Evolutionary conservation across 768 basidiomycete genomes (phyloP), one percentile per base, ranked within the genome.

Genomic region (Trametes meyenii): DNA sequence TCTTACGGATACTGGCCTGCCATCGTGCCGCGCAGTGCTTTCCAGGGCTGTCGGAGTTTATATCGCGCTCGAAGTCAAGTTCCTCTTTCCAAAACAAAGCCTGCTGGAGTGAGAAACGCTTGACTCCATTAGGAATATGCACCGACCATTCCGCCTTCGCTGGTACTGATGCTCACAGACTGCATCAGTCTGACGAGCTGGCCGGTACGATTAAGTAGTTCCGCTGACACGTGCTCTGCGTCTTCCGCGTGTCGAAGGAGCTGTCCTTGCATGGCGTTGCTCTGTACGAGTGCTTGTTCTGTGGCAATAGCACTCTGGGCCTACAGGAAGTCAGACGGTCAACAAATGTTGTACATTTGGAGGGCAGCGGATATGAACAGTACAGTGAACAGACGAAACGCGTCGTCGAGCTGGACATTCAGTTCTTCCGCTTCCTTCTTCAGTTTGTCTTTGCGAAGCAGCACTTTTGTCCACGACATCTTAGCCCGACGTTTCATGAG

Each of bases 401-500:
- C 57, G 13, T 58, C 57, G 26, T 58, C 48, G 5, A 58, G 19
- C 10, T 21, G 39, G 10, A 2, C 50, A 17, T 35, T 23, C 24
- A 58, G n/a, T 13, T 50, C 39, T 42, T 33, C 19, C 4, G 29
- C 40, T 10, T 51, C 40, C 17, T 50, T 10, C 39, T 29, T 29
- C 17, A 50, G n/a, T 16, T 50, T 42, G 40, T 51, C 33, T 17
- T 40, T 51, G 8, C 35, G n/a, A 2, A 58, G n/a, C 4, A 50
- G 16, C 17, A 26, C 2, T 12, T 36, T 35, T 4, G 51, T 16
- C 19, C 35, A 10, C 1, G 42, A 5, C 42, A 33, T 51, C 49
- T 35, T 58, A 24, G 26, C 35, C 19, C 42, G 49, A 12, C 57
- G 57, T 33, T 49, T 43, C 57, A 58, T 58, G 13, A 58, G 24